phyloP scores from a whole-genome alignment of 2,329 filamentous ascomycete genomes.

The Fusarium euwallaceae region DNA sequence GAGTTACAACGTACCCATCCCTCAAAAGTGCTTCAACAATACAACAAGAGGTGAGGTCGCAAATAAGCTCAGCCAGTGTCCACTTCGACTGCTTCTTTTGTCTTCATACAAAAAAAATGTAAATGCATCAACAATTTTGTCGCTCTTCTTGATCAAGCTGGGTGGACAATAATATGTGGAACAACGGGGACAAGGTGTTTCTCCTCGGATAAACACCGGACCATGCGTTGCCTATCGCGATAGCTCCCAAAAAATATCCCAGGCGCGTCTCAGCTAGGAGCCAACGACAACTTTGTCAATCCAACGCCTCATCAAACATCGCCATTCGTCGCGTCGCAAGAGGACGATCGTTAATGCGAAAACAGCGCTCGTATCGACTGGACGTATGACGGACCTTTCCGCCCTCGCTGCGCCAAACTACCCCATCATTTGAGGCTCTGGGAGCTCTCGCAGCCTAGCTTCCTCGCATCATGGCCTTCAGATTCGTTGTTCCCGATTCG shows the following conservation, averaged over 20 bases:
- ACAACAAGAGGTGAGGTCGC: background rate
- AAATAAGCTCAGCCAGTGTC: background rate
- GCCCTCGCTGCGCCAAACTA: constrained; percentile 21
- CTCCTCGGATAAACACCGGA: constrained; percentile 42
- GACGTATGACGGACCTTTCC: constrained; percentile 17
- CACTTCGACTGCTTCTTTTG: background rate
- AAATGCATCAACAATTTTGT: background rate
- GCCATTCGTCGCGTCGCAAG: constrained; percentile 23
- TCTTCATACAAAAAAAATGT: background rate
- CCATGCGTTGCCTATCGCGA: constrained; percentile 40
- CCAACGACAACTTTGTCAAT: constrained; percentile 34
- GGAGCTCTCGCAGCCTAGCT: constrained; percentile 36
- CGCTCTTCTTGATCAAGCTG: background rate
- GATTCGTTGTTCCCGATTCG: constrained; percentile 59
- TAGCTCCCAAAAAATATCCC: constrained; percentile 48
- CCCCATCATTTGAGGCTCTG: constrained; percentile 22
- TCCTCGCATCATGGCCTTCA: constrained; percentile 53
- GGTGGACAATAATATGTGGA: constrained; percentile 1
- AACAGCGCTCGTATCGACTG: constrained; percentile 6
- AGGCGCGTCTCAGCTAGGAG: constrained; percentile 39
- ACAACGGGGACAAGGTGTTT: background rate
- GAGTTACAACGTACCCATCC: background rate
- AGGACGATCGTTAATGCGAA: constrained; percentile 27
- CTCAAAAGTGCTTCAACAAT: background rate
- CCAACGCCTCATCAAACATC: constrained; percentile 30